A percentile compares a stretch with the other conserved stretches of the same genome.
phyloP scores from a whole-genome alignment of 140 eudicot species.

The Senecio squalidus region DNA sequence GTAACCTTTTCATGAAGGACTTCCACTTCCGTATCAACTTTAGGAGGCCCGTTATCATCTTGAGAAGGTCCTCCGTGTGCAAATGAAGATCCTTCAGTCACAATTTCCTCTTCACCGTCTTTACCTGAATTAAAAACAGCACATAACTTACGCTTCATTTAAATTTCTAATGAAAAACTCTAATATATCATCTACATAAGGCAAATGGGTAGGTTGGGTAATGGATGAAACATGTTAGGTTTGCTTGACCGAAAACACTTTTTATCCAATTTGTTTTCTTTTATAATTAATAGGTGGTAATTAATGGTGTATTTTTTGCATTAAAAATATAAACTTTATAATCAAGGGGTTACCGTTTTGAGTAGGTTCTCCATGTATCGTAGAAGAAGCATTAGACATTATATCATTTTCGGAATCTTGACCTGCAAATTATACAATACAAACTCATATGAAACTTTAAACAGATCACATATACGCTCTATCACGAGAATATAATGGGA shows the following conservation, averaged over 20 bases:
- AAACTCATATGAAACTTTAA: conserved; percentile 5
- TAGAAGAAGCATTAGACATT: conserved; percentile 16
- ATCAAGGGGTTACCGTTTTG: conserved; percentile 21
- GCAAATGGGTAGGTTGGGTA: no score
- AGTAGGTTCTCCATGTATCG: conserved; percentile 11
- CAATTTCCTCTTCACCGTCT: conserved; percentile 55
- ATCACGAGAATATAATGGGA: no score
- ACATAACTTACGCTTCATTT: not conserved
- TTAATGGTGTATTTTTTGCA: no score
- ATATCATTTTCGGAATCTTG: conserved; percentile 29
- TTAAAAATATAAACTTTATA: no score
- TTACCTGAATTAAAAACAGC: conserved; percentile 33
- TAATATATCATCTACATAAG: not conserved
- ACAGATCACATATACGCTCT: not conserved
- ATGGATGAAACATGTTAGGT: no score
- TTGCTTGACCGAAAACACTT: no score
- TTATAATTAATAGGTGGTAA: no score
- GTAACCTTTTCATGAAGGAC: conserved; percentile 86
- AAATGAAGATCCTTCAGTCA: conserved; percentile 64
- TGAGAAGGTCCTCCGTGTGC: conserved; percentile 70
- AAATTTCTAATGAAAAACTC: not conserved
- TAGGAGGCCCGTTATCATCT: conserved; percentile 75
- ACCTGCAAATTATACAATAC: conserved; percentile 13
- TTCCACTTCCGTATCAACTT: conserved; percentile 58
- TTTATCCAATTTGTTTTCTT: no score